Evolutionary conservation across 148 eudicot genomes (phyloP).

Genomic region (Dianthus caryophyllus): DNA sequence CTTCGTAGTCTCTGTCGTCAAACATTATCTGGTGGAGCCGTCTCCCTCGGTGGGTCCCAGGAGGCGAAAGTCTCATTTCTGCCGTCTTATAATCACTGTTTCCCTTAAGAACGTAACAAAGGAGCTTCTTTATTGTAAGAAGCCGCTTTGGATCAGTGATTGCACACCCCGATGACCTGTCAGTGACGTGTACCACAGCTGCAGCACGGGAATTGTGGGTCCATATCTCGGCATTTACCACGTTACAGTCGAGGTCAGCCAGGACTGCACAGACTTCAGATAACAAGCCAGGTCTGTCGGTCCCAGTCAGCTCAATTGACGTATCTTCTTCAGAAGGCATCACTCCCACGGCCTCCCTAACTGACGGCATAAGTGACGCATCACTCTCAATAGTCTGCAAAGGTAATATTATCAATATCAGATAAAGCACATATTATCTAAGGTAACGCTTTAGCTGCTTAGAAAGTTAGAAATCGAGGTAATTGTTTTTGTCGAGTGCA

Average conservation of each 20-base stretch:
- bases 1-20: constrained; percentile 77
- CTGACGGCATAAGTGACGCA: constrained; percentile 40
- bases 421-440: background rate
- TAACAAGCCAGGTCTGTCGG: constrained; percentile 72
- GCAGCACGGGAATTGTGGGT: constrained; percentile 88
- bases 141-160: constrained; percentile 64
- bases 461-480: no score
- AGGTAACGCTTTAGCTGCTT: no score
- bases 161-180: constrained; percentile 44
- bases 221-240: constrained; percentile 83
- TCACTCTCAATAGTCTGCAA: constrained; percentile 62
- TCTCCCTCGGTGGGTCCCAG: constrained; percentile 65
- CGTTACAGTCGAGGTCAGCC: constrained; percentile 56
- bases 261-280: constrained; percentile 84
- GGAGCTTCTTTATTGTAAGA: constrained; percentile 48
- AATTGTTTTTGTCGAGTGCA: no score
- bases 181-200: constrained; percentile 75
- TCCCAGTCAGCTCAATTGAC: constrained; percentile 70
- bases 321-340: constrained; percentile 72
- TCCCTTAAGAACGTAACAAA: constrained; percentile 67
- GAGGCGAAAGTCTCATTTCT: constrained; percentile 61
- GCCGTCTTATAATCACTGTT: constrained; percentile 52
- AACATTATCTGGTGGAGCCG: constrained; percentile 91
- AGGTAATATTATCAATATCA: background rate
- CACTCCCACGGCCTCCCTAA: constrained; percentile 65